Conservation (phyloP, 805 yeast genomes). For the Kodamaea sagamina region DNA sequence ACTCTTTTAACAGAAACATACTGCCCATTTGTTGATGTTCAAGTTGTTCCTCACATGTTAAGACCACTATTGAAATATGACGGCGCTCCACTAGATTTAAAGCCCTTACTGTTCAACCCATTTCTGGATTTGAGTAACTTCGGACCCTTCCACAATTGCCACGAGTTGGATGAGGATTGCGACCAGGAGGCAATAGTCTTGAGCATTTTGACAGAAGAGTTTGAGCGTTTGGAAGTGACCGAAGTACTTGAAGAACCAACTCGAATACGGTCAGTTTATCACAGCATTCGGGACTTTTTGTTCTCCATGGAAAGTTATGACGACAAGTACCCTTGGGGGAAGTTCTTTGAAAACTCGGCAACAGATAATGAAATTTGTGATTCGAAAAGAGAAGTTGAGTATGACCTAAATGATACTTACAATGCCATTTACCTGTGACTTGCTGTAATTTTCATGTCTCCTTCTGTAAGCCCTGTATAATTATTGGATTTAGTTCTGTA, state of each 20-base stretch:
- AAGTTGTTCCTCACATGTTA: conserved; percentile 16
- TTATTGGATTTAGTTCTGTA: too few relatives aligned
- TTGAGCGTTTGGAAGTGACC: conserved; percentile 9
- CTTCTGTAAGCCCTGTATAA: too few relatives aligned
- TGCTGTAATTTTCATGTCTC: too few relatives aligned
- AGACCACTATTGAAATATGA: conserved; percentile 15
- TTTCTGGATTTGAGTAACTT: conserved; percentile 7
- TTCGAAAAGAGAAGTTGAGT: conserved; percentile 1
- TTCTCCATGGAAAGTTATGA: not conserved
- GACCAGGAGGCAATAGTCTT: conserved; percentile 19
- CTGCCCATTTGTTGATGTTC: conserved; percentile 15
- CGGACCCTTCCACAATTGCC: conserved; percentile 20
- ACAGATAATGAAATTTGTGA: not conserved
- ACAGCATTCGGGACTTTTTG: not conserved
- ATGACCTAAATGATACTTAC: conserved; percentile 11
- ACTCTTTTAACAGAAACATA: conserved; percentile 13
- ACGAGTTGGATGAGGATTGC: conserved; percentile 10
- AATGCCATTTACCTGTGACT: conserved; percentile 2
- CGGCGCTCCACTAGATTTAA: conserved; percentile 11
- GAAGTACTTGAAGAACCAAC: conserved; percentile 7
- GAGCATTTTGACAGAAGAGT: conserved; percentile 20
- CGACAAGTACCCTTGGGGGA: conserved; percentile 20
- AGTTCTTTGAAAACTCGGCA: not conserved
- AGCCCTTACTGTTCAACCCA: not conserved
- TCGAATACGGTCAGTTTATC: not conserved